Percentiles rank a stretch among this genome's conserved stretches.
These are phyloP conservation scores for Pogostemon cablin DNA, from an alignment of 257 asterid genomes.

Conservation along the genomic window DNA sequence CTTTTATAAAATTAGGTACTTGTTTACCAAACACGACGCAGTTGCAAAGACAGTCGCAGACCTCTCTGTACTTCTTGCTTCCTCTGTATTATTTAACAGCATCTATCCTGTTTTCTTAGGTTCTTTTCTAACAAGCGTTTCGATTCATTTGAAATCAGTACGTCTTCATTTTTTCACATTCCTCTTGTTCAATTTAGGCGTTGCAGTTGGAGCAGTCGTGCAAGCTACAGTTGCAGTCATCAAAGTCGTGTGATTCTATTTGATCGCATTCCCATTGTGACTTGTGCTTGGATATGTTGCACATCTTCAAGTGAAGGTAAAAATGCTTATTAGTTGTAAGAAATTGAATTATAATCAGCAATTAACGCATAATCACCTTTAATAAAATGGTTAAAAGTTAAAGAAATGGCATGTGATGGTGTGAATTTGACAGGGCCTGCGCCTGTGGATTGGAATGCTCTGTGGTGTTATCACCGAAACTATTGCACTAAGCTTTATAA, in stretches of 20 bases:
- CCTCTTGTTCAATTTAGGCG: constrained; percentile 39
- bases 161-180: not conserved
- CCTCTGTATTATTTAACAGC: constrained; percentile 60
- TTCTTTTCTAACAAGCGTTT: not conserved
- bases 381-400: no score
- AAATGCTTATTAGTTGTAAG: not conserved
- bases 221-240: constrained; percentile 59
- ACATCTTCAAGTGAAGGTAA: constrained; percentile 54
- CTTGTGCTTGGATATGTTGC: constrained; percentile 53
- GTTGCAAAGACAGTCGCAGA: no score
- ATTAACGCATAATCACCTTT: no score
- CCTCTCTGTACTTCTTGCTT: constrained; percentile 52
- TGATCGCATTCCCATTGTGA: constrained; percentile 62
- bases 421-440: constrained; percentile 52
- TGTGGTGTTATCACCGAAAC: constrained; percentile 61
- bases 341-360: no score
- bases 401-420: not conserved
- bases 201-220: constrained; percentile 70
- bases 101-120: constrained; percentile 53
- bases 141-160: no score
- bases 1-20: no score
- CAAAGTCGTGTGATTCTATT: constrained; percentile 57
- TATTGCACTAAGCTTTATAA: constrained; percentile 58
- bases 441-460: constrained; percentile 72
- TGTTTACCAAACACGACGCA: no score